Evolutionary conservation across 129 eudicot species (phyloP), one percentile per base, ranked within the genome.

Genomic region (Sambucus nigra): DNA sequence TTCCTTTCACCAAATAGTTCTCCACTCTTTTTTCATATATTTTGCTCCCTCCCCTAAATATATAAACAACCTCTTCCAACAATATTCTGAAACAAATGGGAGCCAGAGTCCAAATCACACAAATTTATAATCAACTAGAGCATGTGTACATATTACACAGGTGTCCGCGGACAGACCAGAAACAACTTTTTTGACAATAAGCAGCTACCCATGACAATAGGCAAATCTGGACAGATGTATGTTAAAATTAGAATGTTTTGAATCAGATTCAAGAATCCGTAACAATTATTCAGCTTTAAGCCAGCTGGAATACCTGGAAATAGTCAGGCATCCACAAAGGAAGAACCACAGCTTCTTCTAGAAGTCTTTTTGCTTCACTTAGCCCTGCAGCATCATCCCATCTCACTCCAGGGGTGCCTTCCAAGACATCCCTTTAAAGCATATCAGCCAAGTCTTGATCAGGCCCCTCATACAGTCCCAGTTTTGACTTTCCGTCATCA

Each of bases 311-410:
- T 75, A 89, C 97, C 97, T 92, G 99, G 66, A 92, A 92, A 75
- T 92, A 92, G 33, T 92, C 99, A 47, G 99, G 99, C 99, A 92
- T 92, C 85, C 86, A 80, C 47, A 92, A 47, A n/a, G 99, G 99
- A 72, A 92, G 96, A 68, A 92, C 99, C 50, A 92, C 99, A 62
- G 96, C 99, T 80, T 82, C 92, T 64, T 82, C 92, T 15, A 77
- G 73, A 69, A 92, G 92, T 63, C 99, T 75, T 76, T 92, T 92
- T 40, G 99, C 99, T 83, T 92, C 99, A 57, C 71, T 80, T 28
- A 92, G 61, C 39, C 99, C 99, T 61, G 96, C 96, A 46, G 86
- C 99, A 47, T 92, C 99, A 54, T 92, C 99, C 91, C 94, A 92
- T 73, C 86, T 82, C 35, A 92, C 99, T 56, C 96, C 96, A 68